These are phyloP conservation scores for Hemisphaericaspora xylofermentans DNA, from an alignment of 1,139 yeast genomes.

Conservation along the genomic window DNA sequence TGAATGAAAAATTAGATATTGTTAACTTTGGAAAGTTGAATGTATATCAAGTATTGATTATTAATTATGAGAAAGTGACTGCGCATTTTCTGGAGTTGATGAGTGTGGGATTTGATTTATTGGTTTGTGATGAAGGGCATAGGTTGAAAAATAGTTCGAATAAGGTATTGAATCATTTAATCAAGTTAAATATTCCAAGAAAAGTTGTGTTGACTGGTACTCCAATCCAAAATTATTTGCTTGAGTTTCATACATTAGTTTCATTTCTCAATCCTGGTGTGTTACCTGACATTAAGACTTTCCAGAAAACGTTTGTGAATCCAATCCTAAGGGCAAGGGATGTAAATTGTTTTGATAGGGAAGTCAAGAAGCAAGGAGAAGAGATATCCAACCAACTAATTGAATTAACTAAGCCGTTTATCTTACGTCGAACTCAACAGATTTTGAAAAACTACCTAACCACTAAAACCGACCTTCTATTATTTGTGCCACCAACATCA, in stretches of 20 bases:
- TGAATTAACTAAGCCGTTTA: conserved; percentile 61
- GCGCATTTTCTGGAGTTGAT: conserved; percentile 55
- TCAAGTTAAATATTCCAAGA: conserved; percentile 52
- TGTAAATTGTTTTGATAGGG: conserved; percentile 57
- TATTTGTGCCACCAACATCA: conserved; percentile 75
- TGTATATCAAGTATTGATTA: conserved; percentile 78
- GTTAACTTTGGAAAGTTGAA: conserved; percentile 62
- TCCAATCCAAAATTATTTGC: conserved; percentile 89
- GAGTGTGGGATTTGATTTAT: conserved; percentile 58
- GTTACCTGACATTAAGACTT: conserved; percentile 61
- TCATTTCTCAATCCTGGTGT: conserved; percentile 85
- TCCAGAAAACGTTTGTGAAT: conserved; percentile 62
- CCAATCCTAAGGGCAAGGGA: conserved; percentile 81
- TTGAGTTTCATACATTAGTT: conserved; percentile 77
- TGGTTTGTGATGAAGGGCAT: conserved; percentile 96
- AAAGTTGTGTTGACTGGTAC: conserved; percentile 83
- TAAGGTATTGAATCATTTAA: conserved; percentile 66
- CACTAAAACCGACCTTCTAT: conserved; percentile 71
- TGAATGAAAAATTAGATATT: conserved; percentile 60
- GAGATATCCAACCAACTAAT: conserved; percentile 62
- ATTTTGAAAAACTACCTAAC: conserved; percentile 70
- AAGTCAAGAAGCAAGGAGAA: conserved; percentile 55
- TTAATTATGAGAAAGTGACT: conserved; percentile 83
- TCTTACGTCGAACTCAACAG: conserved; percentile 70
- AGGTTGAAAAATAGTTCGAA: conserved; percentile 70